phyloP scores from a whole-genome alignment of 768 basidiomycete genomes.

The Agrocybe pediades region DNA sequence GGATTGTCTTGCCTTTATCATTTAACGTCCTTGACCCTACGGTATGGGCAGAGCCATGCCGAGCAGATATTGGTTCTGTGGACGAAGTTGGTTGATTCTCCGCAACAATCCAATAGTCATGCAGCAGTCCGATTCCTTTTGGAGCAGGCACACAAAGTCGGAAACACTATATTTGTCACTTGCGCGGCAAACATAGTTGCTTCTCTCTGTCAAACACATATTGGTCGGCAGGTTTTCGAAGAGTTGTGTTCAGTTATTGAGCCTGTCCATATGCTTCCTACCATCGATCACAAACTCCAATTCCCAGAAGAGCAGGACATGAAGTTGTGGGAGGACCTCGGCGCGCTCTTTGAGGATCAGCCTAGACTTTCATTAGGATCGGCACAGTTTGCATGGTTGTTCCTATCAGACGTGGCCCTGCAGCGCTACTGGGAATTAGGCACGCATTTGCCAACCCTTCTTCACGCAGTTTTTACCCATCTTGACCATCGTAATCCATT shows the following conservation, averaged over 20 bases:
- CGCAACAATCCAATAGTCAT: constrained; percentile 72
- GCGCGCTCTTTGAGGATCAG: constrained; percentile 71
- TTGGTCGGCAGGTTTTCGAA: constrained; percentile 74
- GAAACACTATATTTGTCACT: constrained; percentile 73
- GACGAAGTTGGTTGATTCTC: constrained; percentile 73
- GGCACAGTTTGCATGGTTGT: constrained; percentile 88
- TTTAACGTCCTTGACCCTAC: constrained; percentile 79
- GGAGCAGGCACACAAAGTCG: constrained; percentile 85
- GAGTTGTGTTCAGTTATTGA: constrained; percentile 86
- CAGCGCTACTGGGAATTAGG: constrained; percentile 78
- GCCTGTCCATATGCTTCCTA: constrained; percentile 81
- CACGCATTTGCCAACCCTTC: constrained; percentile 67
- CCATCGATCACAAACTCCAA: constrained; percentile 68
- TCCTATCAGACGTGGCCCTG: constrained; percentile 75
- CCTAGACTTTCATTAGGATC: constrained; percentile 73
- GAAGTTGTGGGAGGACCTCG: constrained; percentile 80
- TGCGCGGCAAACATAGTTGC: constrained; percentile 84
- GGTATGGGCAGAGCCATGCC: constrained; percentile 71
- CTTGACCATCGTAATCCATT: constrained; percentile 75
- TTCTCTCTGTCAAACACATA: constrained; percentile 76
- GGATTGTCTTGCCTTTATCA: constrained; percentile 74
- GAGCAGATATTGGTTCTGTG: constrained; percentile 83
- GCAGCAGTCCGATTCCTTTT: constrained; percentile 82
- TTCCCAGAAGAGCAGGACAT: constrained; percentile 67
- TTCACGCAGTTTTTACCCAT: constrained; percentile 82